phyloP scores from a whole-genome alignment of 176 grass and related monocot species.

The Zoysia japonica region DNA sequence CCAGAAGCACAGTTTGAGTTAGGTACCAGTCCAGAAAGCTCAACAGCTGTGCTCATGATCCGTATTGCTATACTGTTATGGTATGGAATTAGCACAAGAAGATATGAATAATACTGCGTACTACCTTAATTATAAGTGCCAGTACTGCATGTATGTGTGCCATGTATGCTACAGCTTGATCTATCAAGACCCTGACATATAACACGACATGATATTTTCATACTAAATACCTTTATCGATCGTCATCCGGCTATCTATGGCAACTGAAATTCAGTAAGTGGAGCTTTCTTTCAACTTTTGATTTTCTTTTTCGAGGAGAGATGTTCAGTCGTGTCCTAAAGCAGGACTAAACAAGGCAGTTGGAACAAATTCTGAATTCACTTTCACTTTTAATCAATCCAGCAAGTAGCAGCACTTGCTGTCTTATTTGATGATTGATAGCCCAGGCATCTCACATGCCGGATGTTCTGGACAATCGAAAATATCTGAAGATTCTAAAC shows the following conservation, averaged over 20 bases:
- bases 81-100: not conserved
- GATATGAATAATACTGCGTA: not conserved
- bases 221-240: not conserved
- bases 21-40: not conserved
- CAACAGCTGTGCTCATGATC: not conserved
- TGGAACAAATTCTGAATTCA: conserved; percentile 23
- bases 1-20: not conserved
- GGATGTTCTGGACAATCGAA: not conserved
- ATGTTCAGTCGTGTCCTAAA: not conserved
- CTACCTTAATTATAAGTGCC: not conserved
- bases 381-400: not conserved
- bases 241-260: not conserved
- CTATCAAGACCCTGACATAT: not conserved
- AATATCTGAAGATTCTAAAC: not conserved
- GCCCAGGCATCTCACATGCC: not conserved
- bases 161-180: not conserved
- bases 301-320: not conserved
- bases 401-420: not conserved
- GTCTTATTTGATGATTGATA: not conserved
- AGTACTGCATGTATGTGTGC: not conserved
- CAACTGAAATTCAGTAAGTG: not conserved
- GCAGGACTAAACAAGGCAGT: not conserved
- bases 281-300: not conserved
- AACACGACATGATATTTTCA: not conserved
- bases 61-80: not conserved